Evolutionary conservation across 495 filamentous ascomycete genomes (phyloP).

Genomic region (Friedmanniomyces endolithicus): DNA sequence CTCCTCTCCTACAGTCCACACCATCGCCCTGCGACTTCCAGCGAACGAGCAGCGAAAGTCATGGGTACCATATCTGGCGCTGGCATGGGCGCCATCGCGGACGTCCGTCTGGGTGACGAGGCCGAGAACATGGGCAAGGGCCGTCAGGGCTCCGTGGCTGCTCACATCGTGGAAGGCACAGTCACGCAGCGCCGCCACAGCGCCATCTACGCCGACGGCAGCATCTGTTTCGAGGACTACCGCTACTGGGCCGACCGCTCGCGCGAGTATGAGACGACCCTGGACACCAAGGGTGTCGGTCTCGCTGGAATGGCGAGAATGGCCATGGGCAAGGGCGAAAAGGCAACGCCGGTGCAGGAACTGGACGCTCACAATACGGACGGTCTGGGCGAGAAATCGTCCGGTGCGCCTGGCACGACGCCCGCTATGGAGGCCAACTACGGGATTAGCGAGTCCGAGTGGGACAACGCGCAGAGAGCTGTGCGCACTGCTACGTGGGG

Average conservation of each 20-base stretch:
- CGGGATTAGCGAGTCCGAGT: constrained; percentile 33
- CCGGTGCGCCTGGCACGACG: not conserved
- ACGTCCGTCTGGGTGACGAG: not conserved
- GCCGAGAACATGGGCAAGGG: not conserved
- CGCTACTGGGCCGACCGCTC: constrained; percentile 37
- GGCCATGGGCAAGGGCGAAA: not conserved
- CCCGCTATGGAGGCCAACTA: not conserved
- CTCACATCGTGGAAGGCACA: not conserved
- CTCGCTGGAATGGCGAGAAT: not conserved
- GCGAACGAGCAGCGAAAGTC: not conserved
- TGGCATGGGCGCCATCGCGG: not conserved
- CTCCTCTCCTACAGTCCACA: not conserved
- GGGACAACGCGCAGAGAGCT: constrained; percentile 35
- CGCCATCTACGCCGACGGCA: constrained; percentile 1
- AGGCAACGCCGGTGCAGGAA: not conserved
- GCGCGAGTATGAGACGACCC: constrained; percentile 21
- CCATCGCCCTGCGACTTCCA: not conserved
- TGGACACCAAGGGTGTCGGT: constrained; percentile 25
- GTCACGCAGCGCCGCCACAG: not conserved
- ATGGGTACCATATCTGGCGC: not conserved
- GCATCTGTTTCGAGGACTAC: constrained; percentile 37
- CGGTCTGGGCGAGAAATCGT: not conserved
- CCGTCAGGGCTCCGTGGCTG: not conserved
- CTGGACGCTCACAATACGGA: not conserved
- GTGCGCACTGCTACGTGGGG: constrained; percentile 36